These are phyloP conservation scores for Amylocarpus encephaloides DNA, from an alignment of 2,329 filamentous ascomycete species.

Conservation along the genomic window DNA sequence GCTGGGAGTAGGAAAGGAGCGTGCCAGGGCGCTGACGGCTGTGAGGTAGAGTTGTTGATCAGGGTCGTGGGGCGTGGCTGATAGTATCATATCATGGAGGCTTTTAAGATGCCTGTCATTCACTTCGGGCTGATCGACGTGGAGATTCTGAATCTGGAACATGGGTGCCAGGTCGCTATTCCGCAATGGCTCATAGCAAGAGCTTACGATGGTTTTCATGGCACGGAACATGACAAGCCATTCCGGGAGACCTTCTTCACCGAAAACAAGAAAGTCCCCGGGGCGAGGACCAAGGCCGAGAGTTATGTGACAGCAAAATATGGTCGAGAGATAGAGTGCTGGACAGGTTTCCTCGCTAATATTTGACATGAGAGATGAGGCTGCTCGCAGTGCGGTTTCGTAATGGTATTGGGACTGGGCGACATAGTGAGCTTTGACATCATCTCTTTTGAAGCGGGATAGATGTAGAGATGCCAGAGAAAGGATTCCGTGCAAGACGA, in stretches of 20 bases:
- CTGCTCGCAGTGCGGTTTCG: slow-evolving; percentile 21
- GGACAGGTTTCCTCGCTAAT: slow-evolving; percentile 30
- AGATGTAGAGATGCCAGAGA: slow-evolving; percentile 37
- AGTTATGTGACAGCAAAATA: slow-evolving; percentile 32
- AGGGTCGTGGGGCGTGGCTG: neutral
- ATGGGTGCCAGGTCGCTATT: slow-evolving; percentile 16
- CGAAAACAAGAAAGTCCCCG: slow-evolving; percentile 33
- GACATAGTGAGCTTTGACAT: slow-evolving; percentile 33
- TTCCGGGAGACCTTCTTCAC: slow-evolving; percentile 29
- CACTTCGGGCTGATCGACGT: slow-evolving; percentile 7
- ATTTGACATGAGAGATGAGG: slow-evolving; percentile 29
- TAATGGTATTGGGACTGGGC: slow-evolving; percentile 33
- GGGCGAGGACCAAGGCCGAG: slow-evolving; percentile 32
- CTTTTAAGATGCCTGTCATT: slow-evolving; percentile 11
- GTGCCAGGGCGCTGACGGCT: slow-evolving; percentile 4
- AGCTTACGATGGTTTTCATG: slow-evolving; percentile 29
- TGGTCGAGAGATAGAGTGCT: slow-evolving; percentile 34
- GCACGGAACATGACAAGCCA: slow-evolving; percentile 35
- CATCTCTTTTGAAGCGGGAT: slow-evolving; percentile 33
- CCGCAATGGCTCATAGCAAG: slow-evolving; percentile 21
- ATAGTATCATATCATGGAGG: slow-evolving; percentile 5
- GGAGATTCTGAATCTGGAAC: slow-evolving; percentile 12
- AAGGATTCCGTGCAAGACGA: slow-evolving; percentile 14
- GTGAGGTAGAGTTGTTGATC: slow-evolving; percentile 9
- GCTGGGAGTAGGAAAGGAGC: slow-evolving; percentile 1